Evolutionary conservation across 2,329 filamentous ascomycete species (phyloP).

Genomic region (Verticillium tricorpus): DNA sequence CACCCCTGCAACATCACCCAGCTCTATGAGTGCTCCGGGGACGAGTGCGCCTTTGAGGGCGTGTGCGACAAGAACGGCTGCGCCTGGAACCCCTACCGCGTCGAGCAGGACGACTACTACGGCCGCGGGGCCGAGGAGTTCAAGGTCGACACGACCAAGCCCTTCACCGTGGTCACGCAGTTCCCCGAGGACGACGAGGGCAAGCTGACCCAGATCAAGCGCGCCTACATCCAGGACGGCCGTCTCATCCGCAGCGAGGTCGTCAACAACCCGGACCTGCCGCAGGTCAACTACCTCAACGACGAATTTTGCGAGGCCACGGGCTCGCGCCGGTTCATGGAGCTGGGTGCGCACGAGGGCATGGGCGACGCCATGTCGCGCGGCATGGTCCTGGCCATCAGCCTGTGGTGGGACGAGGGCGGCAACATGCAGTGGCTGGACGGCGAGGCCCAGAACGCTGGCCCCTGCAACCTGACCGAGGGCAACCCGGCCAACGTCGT

Average conservation of each 20-base stretch:
- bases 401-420: slow-evolving; percentile 50
- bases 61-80: slow-evolving; percentile 41
- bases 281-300: slow-evolving; percentile 29
- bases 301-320: slow-evolving; percentile 29
- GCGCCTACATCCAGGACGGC: slow-evolving; percentile 45
- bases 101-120: slow-evolving; percentile 23
- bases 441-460: slow-evolving; percentile 30
- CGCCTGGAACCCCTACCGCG: slow-evolving; percentile 36
- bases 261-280: slow-evolving; percentile 18
- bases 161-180: slow-evolving; percentile 45
- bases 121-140: slow-evolving; percentile 21
- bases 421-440: slow-evolving; percentile 52
- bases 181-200: slow-evolving; percentile 35
- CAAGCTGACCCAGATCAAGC: slow-evolving; percentile 37
- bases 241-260: slow-evolving; percentile 40
- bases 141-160: slow-evolving; percentile 29
- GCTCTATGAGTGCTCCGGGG: slow-evolving; percentile 38
- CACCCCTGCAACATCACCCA: slow-evolving; percentile 42
- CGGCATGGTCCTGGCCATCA: slow-evolving; percentile 48
- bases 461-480: slow-evolving; percentile 49
- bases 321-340: slow-evolving; percentile 22
- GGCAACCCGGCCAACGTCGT: slow-evolving; percentile 46
- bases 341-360: slow-evolving; percentile 34
- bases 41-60: slow-evolving; percentile 30
- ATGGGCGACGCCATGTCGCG: slow-evolving; percentile 41